Conservation (phyloP, 2,329 filamentous ascomycete species). For the Penicillium paneum region DNA sequence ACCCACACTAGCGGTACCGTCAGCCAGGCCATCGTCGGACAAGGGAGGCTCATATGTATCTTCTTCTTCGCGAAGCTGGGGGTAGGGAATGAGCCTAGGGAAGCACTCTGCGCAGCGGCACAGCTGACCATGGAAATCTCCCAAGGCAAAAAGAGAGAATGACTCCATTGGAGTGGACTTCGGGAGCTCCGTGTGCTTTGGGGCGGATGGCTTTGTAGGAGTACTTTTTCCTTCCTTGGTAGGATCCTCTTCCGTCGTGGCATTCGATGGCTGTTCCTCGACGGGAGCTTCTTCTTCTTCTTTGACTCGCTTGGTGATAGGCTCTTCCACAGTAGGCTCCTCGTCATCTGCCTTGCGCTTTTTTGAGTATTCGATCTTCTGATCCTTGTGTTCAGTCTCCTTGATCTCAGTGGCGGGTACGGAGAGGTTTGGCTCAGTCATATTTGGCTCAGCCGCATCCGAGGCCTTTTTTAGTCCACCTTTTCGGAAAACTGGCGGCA, state of each 20-base stretch:
- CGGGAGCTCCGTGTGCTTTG: constrained; percentile 63
- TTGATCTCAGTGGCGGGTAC: not conserved
- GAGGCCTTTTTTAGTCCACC: constrained; percentile 19
- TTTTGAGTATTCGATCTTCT: constrained; percentile 40
- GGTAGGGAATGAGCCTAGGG: constrained; percentile 64
- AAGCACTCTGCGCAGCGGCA: constrained; percentile 85
- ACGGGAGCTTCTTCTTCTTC: constrained; percentile 32
- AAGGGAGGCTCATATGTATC: constrained; percentile 89
- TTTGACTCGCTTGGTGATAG: constrained; percentile 48
- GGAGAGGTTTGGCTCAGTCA: no score
- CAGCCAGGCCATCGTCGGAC: constrained; percentile 61
- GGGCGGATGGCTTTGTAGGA: constrained; percentile 12
- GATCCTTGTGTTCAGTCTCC: not conserved
- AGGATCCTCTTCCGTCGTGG: not conserved
- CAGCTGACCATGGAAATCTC: constrained; percentile 74
- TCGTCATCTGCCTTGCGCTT: constrained; percentile 66
- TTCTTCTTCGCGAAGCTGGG: constrained; percentile 88
- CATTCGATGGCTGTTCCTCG: constrained; percentile 5
- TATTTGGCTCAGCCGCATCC: not conserved
- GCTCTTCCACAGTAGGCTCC: constrained; percentile 31
- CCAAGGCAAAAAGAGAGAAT: constrained; percentile 79
- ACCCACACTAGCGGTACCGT: constrained; percentile 52
- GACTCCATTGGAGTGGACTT: constrained; percentile 50
- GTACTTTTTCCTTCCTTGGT: constrained; percentile 8
- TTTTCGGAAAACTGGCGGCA: constrained; percentile 64